These are phyloP conservation scores for Neurospora cerealis DNA, from an alignment of 495 filamentous ascomycete species.

Conservation along the genomic window DNA sequence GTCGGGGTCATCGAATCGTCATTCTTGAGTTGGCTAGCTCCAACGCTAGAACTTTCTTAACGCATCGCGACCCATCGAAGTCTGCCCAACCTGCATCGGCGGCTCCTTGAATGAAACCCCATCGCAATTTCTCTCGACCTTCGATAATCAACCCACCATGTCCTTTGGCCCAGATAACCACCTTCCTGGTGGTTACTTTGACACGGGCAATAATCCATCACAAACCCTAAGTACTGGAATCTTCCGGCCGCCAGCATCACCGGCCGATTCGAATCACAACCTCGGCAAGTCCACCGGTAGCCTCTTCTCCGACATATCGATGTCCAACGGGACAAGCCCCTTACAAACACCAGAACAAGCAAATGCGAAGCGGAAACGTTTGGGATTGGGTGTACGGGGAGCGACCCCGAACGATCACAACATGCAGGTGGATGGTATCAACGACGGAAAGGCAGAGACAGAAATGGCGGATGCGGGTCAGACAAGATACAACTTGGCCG, in stretches of 20 bases:
- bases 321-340: slow-evolving; percentile 11
- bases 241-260: slow-evolving; percentile 60
- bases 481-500: slow-evolving; percentile 41
- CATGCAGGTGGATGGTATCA: slow-evolving; percentile 20
- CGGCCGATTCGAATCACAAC: slow-evolving; percentile 52
- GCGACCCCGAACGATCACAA: slow-evolving; percentile 24
- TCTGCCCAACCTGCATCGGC: not conserved
- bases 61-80: not conserved
- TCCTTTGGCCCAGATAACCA: slow-evolving; percentile 32
- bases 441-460: slow-evolving; percentile 14
- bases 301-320: slow-evolving; percentile 32
- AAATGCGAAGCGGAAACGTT: slow-evolving; percentile 32
- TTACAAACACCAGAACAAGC: slow-evolving; percentile 3
- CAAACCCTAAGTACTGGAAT: slow-evolving; percentile 42
- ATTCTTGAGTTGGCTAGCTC: not conserved
- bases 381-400: slow-evolving; percentile 14
- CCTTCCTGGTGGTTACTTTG: slow-evolving; percentile 41
- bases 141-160: slow-evolving; percentile 20
- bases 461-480: slow-evolving; percentile 9
- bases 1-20: not conserved
- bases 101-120: not conserved
- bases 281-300: slow-evolving; percentile 44
- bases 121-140: not conserved
- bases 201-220: slow-evolving; percentile 27
- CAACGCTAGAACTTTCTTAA: not conserved